phyloP scores from a whole-genome alignment of 2,329 filamentous ascomycete genomes.

The Sporothrix euskadiensis region DNA sequence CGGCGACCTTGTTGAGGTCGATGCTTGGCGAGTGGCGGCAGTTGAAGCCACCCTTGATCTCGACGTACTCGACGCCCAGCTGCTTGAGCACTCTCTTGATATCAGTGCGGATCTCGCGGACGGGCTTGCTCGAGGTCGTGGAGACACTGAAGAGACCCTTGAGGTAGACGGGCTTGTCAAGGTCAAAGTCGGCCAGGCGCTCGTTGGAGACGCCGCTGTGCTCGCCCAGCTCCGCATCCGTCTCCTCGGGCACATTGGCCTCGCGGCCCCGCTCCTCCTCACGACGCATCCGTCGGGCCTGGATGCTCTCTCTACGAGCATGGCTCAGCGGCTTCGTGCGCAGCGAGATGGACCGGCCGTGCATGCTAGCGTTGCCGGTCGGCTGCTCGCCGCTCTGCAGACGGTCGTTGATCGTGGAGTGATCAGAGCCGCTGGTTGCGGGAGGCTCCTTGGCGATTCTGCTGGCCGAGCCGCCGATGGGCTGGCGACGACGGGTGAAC shows the following conservation, averaged over 20 bases:
- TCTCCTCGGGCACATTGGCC: slow-evolving; percentile 85
- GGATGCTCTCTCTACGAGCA: slow-evolving; percentile 86
- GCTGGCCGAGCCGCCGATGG: slow-evolving; percentile 43
- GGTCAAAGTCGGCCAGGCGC: slow-evolving; percentile 66
- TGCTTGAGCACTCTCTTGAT: slow-evolving; percentile 87
- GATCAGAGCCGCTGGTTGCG: slow-evolving; percentile 76
- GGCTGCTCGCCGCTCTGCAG: slow-evolving; percentile 54
- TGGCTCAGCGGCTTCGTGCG: slow-evolving; percentile 88
- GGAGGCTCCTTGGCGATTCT: slow-evolving; percentile 64
- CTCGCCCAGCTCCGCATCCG: slow-evolving; percentile 73
- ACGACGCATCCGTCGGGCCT: slow-evolving; percentile 73
- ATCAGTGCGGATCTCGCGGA: slow-evolving; percentile 81
- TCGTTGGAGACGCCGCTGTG: slow-evolving; percentile 62
- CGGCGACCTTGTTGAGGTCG: slow-evolving; percentile 72
- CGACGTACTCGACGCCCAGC: slow-evolving; percentile 84
- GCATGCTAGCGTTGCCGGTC: slow-evolving; percentile 46
- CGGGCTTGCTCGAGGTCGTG: slow-evolving; percentile 89
- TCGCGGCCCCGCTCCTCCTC: slow-evolving; percentile 55
- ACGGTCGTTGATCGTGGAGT: slow-evolving; percentile 62
- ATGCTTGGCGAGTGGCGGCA: slow-evolving; percentile 90
- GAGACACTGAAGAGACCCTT: slow-evolving; percentile 97
- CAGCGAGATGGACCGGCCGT: slow-evolving; percentile 60
- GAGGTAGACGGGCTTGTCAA: slow-evolving; percentile 90
- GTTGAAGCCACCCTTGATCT: slow-evolving; percentile 91
- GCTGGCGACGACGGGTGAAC: slow-evolving; percentile 60